Conservation (phyloP, 169 alveolate species). For the Eimeria brunetti region DNA sequence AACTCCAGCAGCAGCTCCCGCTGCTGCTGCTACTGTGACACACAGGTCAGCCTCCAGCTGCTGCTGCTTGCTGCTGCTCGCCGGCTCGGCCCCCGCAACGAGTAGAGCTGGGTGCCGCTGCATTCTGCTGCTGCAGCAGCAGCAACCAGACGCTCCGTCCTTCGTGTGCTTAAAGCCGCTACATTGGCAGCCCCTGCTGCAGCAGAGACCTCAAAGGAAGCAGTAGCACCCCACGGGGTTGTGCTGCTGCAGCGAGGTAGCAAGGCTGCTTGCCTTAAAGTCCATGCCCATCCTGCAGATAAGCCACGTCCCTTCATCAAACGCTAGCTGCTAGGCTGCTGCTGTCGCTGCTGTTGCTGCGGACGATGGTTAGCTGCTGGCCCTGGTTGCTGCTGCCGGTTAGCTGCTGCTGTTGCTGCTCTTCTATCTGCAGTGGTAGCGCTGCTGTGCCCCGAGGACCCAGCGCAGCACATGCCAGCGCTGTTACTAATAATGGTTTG, state of each 20-base stretch:
- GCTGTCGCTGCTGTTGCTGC: background rate
- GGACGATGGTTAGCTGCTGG: background rate
- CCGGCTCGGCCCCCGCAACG: slow-evolving; percentile 5
- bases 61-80: slow-evolving; percentile 24
- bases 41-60: slow-evolving; percentile 26
- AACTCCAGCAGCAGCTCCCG: slow-evolving; percentile 3
- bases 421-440: background rate
- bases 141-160: slow-evolving; percentile 8
- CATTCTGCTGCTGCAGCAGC: slow-evolving; percentile 65
- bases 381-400: background rate
- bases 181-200: slow-evolving; percentile 59
- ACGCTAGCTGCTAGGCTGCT: background rate
- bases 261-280: background rate
- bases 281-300: slow-evolving; percentile 5
- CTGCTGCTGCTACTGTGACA: slow-evolving; percentile 33
- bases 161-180: background rate
- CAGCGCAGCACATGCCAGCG: background rate
- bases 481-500: background rate
- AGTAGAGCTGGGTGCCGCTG: slow-evolving; percentile 28
- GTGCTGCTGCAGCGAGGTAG: background rate
- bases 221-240: no score
- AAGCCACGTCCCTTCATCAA: slow-evolving; percentile 13
- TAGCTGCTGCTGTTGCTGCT: background rate
- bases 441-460: background rate
- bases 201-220: slow-evolving; percentile 31